Evolutionary conservation across 306 rosid genomes (phyloP), one percentile per base, ranked within the genome.

Genomic region (Ammopiptanthus mongolicus): DNA sequence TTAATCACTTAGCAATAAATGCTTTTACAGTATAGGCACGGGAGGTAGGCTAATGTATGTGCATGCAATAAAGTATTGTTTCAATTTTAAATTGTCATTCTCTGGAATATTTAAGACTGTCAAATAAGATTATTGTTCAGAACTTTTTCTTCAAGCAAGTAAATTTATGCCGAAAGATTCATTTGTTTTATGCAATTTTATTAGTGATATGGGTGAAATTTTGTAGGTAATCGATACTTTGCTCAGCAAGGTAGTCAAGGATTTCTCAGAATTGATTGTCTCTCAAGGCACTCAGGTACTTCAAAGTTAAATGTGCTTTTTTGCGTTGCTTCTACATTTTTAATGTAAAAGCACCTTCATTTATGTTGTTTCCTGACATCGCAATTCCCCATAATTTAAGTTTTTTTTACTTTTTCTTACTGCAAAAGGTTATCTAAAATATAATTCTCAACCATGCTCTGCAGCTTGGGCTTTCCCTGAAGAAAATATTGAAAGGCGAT

Each of bases 281-380:
- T 85, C 97, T 69, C 99, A 92, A 89, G 90, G 98, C 80, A 89
- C 91, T 76, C 96, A 96, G 99, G 99, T 96, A 85, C 12, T 58
- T 70, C 53, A 25, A 42, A 19, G 8, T 25, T 77, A 8, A 55
- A 69, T 21, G 29, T 60, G 21, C 17, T 15, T 6, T 12, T 47
- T 42, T 69, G 58, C 44, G 21, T 58, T 51, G 22, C 60, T 29
- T 23, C 28, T 51, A 31, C 34, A 18, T 28, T 22, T 56, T 64
- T 65, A 50, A 28, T 79, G 34, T 67, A 22, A 23, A 51, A 63
- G 29, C 74, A 58, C 46, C 37, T 73, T 69, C 19, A 1, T 48
- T 57, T 42, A 19, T 21, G 47, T 23, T 51, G 33, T 19, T 74
- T 61, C 22, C 44, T 15, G 15, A 19, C 39, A 15, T 47, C 28